Evolutionary conservation across 148 eudicot genomes (phyloP).

Genomic region (Cornus controversa): DNA sequence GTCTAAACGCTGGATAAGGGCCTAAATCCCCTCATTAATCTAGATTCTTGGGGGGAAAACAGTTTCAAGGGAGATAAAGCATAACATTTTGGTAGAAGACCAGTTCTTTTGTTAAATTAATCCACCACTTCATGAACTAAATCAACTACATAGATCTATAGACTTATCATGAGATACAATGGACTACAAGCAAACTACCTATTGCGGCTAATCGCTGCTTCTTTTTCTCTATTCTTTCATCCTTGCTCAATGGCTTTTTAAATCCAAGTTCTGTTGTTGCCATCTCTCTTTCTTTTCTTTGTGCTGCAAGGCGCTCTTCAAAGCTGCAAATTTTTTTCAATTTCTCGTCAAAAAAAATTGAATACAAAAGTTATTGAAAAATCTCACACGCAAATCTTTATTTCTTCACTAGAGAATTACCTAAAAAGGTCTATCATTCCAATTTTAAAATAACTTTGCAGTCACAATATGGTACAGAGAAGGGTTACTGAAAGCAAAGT

Average conservation of each 20-base stretch:
- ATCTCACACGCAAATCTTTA: neutral
- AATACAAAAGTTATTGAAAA: neutral
- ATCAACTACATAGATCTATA: neutral
- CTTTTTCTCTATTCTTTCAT: constrained; percentile 85
- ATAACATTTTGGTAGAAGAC: neutral
- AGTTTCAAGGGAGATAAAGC: too few relatives aligned
- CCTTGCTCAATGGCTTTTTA: constrained; percentile 84
- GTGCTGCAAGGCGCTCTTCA: constrained; percentile 93
- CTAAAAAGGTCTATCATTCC: neutral
- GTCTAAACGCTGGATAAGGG: neutral
- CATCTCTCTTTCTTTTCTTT: constrained; percentile 76
- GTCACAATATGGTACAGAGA: neutral
- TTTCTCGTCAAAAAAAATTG: neutral
- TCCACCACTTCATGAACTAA: neutral
- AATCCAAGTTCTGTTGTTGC: constrained; percentile 75
- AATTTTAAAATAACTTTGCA: neutral
- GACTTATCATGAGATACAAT: constrained; percentile 9
- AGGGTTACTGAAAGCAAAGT: neutral
- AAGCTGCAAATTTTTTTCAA: constrained; percentile 46
- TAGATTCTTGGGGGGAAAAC: neutral
- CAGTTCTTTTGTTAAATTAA: neutral
- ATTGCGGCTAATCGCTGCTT: constrained; percentile 95
- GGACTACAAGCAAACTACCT: constrained; percentile 45
- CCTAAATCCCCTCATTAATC: neutral
- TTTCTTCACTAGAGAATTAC: neutral